A percentile compares a stretch with the other conserved stretches of the same genome.
Evolutionary conservation across 345 rosid species (phyloP).

Genomic region (Ailanthus altissimus): DNA sequence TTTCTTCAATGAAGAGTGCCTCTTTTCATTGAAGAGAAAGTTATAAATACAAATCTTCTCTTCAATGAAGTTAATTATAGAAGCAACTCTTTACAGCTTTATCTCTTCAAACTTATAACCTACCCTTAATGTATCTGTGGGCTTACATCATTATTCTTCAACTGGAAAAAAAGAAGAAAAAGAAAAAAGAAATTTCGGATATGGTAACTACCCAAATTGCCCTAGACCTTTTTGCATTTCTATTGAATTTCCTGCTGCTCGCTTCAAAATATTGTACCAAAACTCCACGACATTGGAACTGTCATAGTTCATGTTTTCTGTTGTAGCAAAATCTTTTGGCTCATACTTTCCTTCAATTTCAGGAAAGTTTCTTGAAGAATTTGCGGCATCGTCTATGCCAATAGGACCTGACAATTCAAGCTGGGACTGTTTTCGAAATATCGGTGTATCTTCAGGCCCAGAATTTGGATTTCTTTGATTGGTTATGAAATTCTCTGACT

Average conservation of each 20-base stretch:
- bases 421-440: not conserved
- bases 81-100: not conserved
- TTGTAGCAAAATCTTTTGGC: not conserved
- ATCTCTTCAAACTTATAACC: not conserved
- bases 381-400: not conserved
- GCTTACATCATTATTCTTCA: not conserved
- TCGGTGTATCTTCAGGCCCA: not conserved
- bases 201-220: not conserved
- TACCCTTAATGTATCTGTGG: too few species aligned
- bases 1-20: too few species aligned
- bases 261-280: conserved; percentile 27
- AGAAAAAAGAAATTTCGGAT: not conserved
- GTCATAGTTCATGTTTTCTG: conserved; percentile 5
- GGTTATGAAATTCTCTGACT: not conserved
- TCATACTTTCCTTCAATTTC: not conserved
- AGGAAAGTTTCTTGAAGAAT: not conserved
- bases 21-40: too few species aligned
- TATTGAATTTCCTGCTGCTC: conserved; percentile 21
- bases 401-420: not conserved
- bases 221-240: conserved; percentile 12
- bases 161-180: not conserved
- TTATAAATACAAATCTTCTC: too few species aligned
- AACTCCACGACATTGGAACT: conserved; percentile 14
- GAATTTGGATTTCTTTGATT: conserved; percentile 3
- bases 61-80: too few species aligned